Evolutionary conservation across 129 eudicot species (phyloP).

Genomic region (Flaveria brownii): DNA sequence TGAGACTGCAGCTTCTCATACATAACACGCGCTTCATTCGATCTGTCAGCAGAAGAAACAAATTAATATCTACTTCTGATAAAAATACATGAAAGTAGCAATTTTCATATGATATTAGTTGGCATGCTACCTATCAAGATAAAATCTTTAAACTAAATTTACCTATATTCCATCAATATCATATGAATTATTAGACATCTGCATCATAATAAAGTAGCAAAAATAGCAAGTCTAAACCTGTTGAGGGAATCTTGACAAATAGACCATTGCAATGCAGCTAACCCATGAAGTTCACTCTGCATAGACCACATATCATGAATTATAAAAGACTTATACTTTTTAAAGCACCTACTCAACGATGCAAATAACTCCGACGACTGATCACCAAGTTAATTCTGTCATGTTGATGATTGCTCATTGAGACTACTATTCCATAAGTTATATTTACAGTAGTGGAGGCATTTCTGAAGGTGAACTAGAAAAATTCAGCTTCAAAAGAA

Average conservation of each 20-base stretch:
- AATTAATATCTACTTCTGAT: not conserved
- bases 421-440: no score
- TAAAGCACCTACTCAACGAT: not conserved
- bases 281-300: conserved; percentile 95
- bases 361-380: not conserved
- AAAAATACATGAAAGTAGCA: not conserved
- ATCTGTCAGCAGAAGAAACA: conserved; percentile 42
- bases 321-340: conserved; percentile 5
- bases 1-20: conserved; percentile 90
- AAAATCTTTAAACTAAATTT: not conserved
- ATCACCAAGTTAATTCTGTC: not conserved
- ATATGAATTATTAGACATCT: conserved; percentile 2
- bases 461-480: no score
- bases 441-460: no score
- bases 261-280: conserved; percentile 96
- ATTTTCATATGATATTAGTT: not conserved
- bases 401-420: not conserved
- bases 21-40: conserved; percentile 71
- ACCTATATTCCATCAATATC: not conserved
- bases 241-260: conserved; percentile 86
- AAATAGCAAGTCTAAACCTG: conserved; percentile 46
- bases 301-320: conserved; percentile 18
- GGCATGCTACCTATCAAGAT: not conserved
- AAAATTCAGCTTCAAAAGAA: no score
- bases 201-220: not conserved